Evolutionary conservation across 2,329 filamentous ascomycete genomes (phyloP), one percentile per base, ranked within the genome.

Genomic region (Fusarium sp.): DNA sequence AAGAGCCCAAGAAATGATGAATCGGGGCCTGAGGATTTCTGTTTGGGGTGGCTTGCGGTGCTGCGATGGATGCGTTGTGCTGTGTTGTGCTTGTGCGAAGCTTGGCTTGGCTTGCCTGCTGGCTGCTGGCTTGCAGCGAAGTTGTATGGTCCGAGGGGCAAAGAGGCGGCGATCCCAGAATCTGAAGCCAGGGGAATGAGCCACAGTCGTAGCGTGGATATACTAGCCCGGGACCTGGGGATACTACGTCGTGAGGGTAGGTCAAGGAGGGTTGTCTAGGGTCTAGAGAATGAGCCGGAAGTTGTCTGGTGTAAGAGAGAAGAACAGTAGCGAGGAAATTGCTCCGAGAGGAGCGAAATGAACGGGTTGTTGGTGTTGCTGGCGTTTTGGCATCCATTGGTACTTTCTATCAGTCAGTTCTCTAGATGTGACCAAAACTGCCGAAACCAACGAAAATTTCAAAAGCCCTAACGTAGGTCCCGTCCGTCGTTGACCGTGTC

Each of bases 181-280:
- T 39, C 43, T 41, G 64, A 52, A 39, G 56, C 24, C 64, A 65
- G 54, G 64, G 64, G 43, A 65, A 61, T 71, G 60, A 73, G 33
- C 65, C 61, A 72, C 57, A 52, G 48, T 60, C n/a, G 66, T 27
- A 61, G 48, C 48, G 57, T 35, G 35, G 50, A 24, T 65, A 54
- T 33, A 52, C 27, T 52, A 67, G 33, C 22, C 45, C 64, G 50
- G 29, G 61, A 57, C 41, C 45, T 61, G 64, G 64, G 24, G 37
- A 45, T 24, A 20, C 31, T 33, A 56, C 50, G 50, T 56, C 33
- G 48, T 29, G 24, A 67, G 52, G 22, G 56, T 20, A 22, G 63
- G 60, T 67, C 31, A 74, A 56, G 57, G 50, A 64, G 66, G 54
- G 54, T 59, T 31, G n/a, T 57, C 31, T 24, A 39, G 56, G 56